phyloP scores from a whole-genome alignment of 2,329 filamentous ascomycete genomes.

The Colletotrichum noveboracense region DNA sequence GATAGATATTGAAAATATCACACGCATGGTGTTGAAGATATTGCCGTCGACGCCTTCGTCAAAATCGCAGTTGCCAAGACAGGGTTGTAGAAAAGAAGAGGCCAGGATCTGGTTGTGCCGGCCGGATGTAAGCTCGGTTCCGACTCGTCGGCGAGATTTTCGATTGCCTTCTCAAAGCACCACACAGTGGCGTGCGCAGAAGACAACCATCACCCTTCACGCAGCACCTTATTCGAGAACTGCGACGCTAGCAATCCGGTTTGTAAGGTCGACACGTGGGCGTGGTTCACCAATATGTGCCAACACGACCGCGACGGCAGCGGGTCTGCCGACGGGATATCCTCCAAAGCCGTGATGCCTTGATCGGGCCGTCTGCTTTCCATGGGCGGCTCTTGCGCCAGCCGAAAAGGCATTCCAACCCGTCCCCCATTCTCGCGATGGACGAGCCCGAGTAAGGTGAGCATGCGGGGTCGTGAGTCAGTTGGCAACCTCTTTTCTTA shows the following conservation, averaged over 20 bases:
- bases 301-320: neutral
- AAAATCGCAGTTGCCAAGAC: neutral
- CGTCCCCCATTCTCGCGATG: neutral
- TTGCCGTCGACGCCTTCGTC: neutral
- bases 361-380: neutral
- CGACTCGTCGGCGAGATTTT: neutral
- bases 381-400: neutral
- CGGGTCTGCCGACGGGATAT: neutral
- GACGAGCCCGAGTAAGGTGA: neutral
- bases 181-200: neutral
- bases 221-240: neutral
- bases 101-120: neutral
- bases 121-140: neutral
- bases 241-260: neutral
- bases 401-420: neutral
- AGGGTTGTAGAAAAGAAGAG: neutral
- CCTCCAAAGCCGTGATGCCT: neutral
- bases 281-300: neutral
- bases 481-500: neutral
- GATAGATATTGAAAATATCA: neutral
- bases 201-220: neutral
- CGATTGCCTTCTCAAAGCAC: neutral
- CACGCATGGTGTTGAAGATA: neutral
- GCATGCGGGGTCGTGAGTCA: constrained; percentile 2
- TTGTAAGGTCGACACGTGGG: neutral